Percentiles rank a stretch among this genome's conserved stretches.
phyloP scores from a whole-genome alignment of 176 grass and related monocot species.

The Hyparrhenia diplandra region DNA sequence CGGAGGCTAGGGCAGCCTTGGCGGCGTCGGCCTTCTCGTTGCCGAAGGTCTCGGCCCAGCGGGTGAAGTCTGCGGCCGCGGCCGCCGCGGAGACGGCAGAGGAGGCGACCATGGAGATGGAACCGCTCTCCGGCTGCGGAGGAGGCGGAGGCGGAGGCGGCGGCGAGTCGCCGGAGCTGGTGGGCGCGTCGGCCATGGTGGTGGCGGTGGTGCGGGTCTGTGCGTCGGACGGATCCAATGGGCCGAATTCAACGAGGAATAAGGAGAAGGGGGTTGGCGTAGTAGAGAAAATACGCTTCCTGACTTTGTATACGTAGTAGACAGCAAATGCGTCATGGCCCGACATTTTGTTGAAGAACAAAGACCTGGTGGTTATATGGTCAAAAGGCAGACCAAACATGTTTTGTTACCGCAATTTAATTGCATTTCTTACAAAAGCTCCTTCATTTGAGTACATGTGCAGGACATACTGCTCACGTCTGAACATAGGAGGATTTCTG shows the following conservation, averaged over 20 bases:
- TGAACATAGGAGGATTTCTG: background rate
- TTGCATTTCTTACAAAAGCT: background rate
- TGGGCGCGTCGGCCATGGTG: slow-evolving; percentile 32
- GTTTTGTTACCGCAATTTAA: background rate
- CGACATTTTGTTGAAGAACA: background rate
- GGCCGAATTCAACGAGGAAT: background rate
- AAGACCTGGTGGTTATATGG: background rate
- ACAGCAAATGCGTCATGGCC: background rate
- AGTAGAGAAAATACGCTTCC: background rate
- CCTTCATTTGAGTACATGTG: background rate
- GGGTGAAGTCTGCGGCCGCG: slow-evolving; percentile 28
- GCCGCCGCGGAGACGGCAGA: slow-evolving; percentile 31
- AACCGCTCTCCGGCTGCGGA: background rate
- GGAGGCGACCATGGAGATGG: slow-evolving; percentile 45
- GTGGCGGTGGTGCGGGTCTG: background rate
- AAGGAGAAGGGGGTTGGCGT: background rate
- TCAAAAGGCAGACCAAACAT: background rate
- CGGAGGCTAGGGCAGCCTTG: slow-evolving; percentile 29
- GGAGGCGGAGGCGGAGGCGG: background rate
- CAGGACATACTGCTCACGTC: background rate
- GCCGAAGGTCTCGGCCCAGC: slow-evolving; percentile 40
- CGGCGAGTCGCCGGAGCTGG: slow-evolving; percentile 30
- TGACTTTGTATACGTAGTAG: background rate
- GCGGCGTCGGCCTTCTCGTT: slow-evolving; percentile 38
- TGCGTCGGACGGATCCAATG: slow-evolving; percentile 23